Percentiles rank a stretch among this genome's conserved stretches.
These are phyloP conservation scores for Ophiostoma perfectum DNA, from an alignment of 2,329 filamentous ascomycete genomes.

Conservation along the genomic window DNA sequence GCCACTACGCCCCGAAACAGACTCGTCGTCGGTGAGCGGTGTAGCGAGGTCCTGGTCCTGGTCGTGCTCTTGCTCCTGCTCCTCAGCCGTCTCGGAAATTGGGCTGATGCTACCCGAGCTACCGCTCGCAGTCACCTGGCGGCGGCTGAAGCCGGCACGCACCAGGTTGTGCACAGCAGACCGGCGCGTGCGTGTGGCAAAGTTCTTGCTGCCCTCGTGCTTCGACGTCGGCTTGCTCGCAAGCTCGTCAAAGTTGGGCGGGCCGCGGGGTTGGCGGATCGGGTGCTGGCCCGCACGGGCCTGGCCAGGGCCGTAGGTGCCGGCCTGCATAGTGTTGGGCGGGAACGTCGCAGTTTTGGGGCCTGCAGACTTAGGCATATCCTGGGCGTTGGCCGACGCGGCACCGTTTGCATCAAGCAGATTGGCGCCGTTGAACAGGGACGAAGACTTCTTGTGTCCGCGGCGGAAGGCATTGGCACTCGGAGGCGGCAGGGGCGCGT, in stretches of 20 bases:
- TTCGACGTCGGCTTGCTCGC: conserved; percentile 83
- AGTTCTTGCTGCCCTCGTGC: conserved; percentile 96
- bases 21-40: conserved; percentile 69
- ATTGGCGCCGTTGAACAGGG: conserved; percentile 44
- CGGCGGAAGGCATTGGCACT: conserved; percentile 90
- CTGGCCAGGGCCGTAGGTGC: conserved; percentile 88
- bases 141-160: conserved; percentile 80
- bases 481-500: conserved; percentile 70
- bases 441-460: conserved; percentile 85
- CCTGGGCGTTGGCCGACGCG: conserved; percentile 40
- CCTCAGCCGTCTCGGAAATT: conserved; percentile 71
- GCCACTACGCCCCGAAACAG: conserved; percentile 63
- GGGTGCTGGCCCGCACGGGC: conserved; percentile 92
- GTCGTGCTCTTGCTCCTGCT: background rate
- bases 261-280: conserved; percentile 83
- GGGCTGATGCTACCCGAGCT: conserved; percentile 85
- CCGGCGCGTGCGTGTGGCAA: conserved; percentile 84
- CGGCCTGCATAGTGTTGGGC: conserved; percentile 65
- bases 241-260: conserved; percentile 86
- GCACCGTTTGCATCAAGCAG: conserved; percentile 49
- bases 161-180: conserved; percentile 89
- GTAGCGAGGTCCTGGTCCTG: conserved; percentile 49
- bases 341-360: conserved; percentile 79
- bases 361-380: conserved; percentile 55
- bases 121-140: conserved; percentile 69